These are phyloP conservation scores for Wickerhamomyces silvicola DNA, from an alignment of 805 yeast species.

Conservation along the genomic window DNA sequence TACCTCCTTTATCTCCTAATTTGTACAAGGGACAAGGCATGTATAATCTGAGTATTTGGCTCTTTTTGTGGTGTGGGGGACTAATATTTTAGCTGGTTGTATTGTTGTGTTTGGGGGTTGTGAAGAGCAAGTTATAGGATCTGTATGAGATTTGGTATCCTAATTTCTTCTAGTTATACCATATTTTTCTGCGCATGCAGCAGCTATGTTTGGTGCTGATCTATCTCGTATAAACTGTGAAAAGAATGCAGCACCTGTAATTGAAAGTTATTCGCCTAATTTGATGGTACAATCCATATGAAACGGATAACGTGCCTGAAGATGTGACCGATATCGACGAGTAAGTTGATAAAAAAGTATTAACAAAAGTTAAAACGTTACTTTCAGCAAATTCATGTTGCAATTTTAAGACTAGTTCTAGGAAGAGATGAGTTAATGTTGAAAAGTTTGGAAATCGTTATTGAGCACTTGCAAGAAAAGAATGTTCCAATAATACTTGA, in stretches of 20 bases:
- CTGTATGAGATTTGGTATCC: slow-evolving; percentile 4
- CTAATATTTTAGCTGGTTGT: slow-evolving; percentile 48
- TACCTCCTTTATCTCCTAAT: slow-evolving; percentile 68
- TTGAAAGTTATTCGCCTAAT: slow-evolving; percentile 86
- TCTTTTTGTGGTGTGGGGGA: not conserved
- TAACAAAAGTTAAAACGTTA: slow-evolving; percentile 50
- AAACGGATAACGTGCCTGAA: slow-evolving; percentile 24
- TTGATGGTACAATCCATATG: slow-evolving; percentile 86
- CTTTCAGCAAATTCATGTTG: slow-evolving; percentile 67
- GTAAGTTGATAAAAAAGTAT: slow-evolving; percentile 36
- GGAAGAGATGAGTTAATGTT: slow-evolving; percentile 77
- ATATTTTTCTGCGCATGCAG: slow-evolving; percentile 78
- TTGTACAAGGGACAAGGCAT: slow-evolving; percentile 83
- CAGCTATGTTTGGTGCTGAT: slow-evolving; percentile 83
- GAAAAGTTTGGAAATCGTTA: slow-evolving; percentile 47
- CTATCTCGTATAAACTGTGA: slow-evolving; percentile 89
- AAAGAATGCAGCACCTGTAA: slow-evolving; percentile 64
- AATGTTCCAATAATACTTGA: slow-evolving; percentile 74
- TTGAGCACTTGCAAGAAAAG: slow-evolving; percentile 46
- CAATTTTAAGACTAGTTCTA: slow-evolving; percentile 90
- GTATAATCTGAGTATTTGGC: slow-evolving; percentile 4
- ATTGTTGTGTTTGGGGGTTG: slow-evolving; percentile 89
- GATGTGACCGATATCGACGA: slow-evolving; percentile 9
- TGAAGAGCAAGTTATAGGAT: slow-evolving; percentile 47
- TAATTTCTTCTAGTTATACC: slow-evolving; percentile 53